These are phyloP conservation scores for Capsella rubella DNA, from an alignment of 441 rosid species.

Conservation along the genomic window DNA sequence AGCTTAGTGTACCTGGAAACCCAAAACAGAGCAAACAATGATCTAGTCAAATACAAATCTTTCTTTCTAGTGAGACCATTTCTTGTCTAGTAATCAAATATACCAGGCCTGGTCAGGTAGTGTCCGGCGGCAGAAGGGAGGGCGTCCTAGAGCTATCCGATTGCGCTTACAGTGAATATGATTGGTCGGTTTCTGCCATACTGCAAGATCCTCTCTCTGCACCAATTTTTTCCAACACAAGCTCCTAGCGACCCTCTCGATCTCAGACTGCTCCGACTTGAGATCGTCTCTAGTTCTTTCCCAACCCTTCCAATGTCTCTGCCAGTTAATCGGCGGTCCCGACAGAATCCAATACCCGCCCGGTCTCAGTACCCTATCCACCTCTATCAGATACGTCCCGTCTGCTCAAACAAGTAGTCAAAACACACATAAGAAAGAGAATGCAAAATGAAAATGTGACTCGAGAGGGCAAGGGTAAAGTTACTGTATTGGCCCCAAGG, in stretches of 20 bases:
- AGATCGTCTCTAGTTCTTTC: constrained; percentile 55
- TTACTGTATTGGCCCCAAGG: constrained; percentile 69
- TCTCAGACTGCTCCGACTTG: constrained; percentile 53
- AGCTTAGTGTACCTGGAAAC: constrained; percentile 61
- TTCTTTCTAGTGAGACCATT: constrained; percentile 8
- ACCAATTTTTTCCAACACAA: constrained; percentile 68
- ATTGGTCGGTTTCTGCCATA: constrained; percentile 75
- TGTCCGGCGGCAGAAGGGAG: constrained; percentile 53
- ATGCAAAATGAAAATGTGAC: background rate
- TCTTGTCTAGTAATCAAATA: constrained; percentile 17
- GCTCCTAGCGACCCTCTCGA: constrained; percentile 58
- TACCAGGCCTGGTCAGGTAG: constrained; percentile 74
- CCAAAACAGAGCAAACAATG: constrained; percentile 15
- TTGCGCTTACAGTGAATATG: constrained; percentile 63
- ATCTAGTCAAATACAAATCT: constrained; percentile 6
- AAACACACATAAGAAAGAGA: background rate
- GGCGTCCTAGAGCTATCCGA: constrained; percentile 55
- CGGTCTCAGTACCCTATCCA: constrained; percentile 68
- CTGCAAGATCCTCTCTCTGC: constrained; percentile 59
- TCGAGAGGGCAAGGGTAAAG: background rate
- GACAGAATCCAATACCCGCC: constrained; percentile 81
- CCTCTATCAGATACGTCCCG: constrained; percentile 68
- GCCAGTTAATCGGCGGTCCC: constrained; percentile 74
- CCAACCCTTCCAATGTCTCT: constrained; percentile 66
- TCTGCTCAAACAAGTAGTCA: constrained; percentile 45